Percentiles rank a stretch among this genome's conserved stretches.
These are phyloP conservation scores for Diaporthe nobilis DNA, from an alignment of 2,329 filamentous ascomycete species.

Conservation along the genomic window DNA sequence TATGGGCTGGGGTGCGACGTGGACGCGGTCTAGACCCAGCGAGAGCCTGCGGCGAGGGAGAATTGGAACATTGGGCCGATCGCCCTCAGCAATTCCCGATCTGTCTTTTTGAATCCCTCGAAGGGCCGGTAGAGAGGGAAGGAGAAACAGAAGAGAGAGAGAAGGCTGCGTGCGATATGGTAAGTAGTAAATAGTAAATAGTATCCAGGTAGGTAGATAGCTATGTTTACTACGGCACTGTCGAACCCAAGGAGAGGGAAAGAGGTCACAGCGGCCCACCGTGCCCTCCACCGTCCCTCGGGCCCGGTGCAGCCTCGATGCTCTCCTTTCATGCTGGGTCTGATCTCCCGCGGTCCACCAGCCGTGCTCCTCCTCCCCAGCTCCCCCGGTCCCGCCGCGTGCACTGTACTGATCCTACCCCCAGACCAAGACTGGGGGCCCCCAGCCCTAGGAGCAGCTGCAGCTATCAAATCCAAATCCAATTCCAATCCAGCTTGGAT, in stretches of 20 bases:
- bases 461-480: slow-evolving; percentile 19
- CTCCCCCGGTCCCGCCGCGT: slow-evolving; percentile 10
- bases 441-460: neutral
- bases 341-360: slow-evolving; percentile 20
- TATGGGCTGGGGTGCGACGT: slow-evolving; percentile 29
- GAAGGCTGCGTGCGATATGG: neutral
- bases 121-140: neutral
- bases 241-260: neutral
- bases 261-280: neutral
- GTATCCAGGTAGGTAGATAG: neutral
- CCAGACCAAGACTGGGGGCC: slow-evolving; percentile 15
- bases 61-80: slow-evolving; percentile 30
- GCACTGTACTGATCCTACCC: slow-evolving; percentile 4
- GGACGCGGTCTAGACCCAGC: slow-evolving; percentile 30
- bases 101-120: neutral
- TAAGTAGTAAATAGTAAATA: neutral
- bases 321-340: slow-evolving; percentile 16
- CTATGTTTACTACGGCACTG: neutral
- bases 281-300: neutral
- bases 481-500: slow-evolving; percentile 10
- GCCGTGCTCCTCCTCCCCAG: neutral
- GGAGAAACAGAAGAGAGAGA: no score
- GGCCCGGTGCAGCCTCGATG: neutral
- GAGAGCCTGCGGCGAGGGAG: slow-evolving; percentile 19
- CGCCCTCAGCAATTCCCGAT: slow-evolving; percentile 38